A percentile compares a stretch with the other conserved stretches of the same genome.
phyloP scores from a whole-genome alignment of 2,329 filamentous ascomycete species.

The Beauveria rudraprayagi region DNA sequence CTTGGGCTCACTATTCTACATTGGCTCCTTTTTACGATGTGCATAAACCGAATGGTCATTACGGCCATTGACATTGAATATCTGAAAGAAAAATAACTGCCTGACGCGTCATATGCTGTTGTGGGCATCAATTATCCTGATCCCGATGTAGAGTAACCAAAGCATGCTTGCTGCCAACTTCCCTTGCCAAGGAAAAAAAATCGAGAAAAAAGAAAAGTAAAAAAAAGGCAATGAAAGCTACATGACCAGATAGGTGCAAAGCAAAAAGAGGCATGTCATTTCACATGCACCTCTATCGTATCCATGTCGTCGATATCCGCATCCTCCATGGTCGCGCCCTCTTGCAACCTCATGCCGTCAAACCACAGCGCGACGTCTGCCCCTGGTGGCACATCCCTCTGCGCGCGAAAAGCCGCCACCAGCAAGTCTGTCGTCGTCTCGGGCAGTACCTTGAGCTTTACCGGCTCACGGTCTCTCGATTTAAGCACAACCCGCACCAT shows the following conservation, averaged over 20 bases:
- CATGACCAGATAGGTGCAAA: background rate
- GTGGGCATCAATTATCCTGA: background rate
- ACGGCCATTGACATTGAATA: background rate
- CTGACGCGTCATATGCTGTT: background rate
- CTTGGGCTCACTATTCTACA: too few relatives aligned
- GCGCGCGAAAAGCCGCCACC: conserved; percentile 50
- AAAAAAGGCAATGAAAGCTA: background rate
- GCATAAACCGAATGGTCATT: too few relatives aligned
- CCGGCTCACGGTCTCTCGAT: conserved; percentile 40
- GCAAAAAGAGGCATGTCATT: background rate
- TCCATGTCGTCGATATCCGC: conserved; percentile 70
- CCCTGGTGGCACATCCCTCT: conserved; percentile 41
- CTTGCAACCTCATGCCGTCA: conserved; percentile 65
- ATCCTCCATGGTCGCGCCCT: conserved; percentile 51
- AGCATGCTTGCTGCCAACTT: background rate
- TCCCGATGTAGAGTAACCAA: background rate
- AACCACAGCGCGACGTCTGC: conserved; percentile 57
- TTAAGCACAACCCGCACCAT: conserved; percentile 47
- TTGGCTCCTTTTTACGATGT: background rate
- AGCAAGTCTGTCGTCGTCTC: conserved; percentile 56
- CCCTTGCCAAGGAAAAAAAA: background rate
- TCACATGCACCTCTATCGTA: conserved; percentile 64
- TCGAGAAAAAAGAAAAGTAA: background rate
- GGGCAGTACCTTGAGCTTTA: conserved; percentile 42
- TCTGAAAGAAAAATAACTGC: background rate